These are phyloP conservation scores for Suillus tomentosus DNA, from an alignment of 768 basidiomycete genomes.

Conservation along the genomic window DNA sequence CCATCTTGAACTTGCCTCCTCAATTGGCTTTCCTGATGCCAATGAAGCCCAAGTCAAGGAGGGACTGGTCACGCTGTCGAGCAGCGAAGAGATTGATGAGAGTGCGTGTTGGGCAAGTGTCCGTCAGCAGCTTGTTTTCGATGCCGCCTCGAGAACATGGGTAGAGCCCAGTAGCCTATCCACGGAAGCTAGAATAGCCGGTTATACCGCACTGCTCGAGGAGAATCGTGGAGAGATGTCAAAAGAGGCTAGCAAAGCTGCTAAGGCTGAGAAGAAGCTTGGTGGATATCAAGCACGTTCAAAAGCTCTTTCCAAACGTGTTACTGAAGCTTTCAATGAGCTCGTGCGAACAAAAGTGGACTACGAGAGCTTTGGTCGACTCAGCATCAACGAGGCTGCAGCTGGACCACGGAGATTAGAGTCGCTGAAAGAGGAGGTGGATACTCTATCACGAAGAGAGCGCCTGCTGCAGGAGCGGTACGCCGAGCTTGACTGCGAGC, in stretches of 20 bases:
- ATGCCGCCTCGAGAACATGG: constrained; percentile 60
- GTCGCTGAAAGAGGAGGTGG: constrained; percentile 86
- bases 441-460: constrained; percentile 76
- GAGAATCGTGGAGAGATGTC: constrained; percentile 71
- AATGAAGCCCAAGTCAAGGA: constrained; percentile 76
- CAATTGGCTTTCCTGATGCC: constrained; percentile 86
- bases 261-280: constrained; percentile 91
- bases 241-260: constrained; percentile 76
- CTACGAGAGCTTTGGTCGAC: constrained; percentile 73
- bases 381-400: constrained; percentile 71
- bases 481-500: constrained; percentile 77
- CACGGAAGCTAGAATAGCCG: constrained; percentile 58
- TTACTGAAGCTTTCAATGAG: constrained; percentile 70
- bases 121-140: constrained; percentile 64
- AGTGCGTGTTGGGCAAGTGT: constrained; percentile 70
- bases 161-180: constrained; percentile 64
- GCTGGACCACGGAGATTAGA: constrained; percentile 79
- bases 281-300: constrained; percentile 91
- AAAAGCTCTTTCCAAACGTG: constrained; percentile 60
- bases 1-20: constrained; percentile 75
- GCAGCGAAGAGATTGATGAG: constrained; percentile 63
- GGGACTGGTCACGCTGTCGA: constrained; percentile 65
- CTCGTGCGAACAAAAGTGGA: constrained; percentile 69
- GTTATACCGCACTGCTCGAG: constrained; percentile 62
- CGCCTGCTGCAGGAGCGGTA: constrained; percentile 78